Conservation (phyloP, 164 flowering plant genomes). For the Umbilicus rupestris region DNA sequence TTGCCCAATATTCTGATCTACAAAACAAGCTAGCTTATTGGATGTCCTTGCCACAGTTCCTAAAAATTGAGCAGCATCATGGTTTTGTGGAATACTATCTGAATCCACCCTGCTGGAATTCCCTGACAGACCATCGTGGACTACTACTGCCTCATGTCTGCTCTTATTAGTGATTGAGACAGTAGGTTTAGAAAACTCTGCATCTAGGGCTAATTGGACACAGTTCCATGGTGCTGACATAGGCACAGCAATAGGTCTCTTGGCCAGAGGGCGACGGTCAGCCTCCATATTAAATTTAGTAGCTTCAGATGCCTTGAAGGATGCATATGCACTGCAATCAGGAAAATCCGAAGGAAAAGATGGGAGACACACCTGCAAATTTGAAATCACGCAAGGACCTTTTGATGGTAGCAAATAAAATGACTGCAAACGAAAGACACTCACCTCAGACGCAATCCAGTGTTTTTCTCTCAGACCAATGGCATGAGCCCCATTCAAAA, state of each 20-base stretch:
- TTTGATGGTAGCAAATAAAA: neutral
- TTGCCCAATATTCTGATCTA: constrained; percentile 26
- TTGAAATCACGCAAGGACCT: neutral
- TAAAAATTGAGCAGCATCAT: constrained; percentile 17
- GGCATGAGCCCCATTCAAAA: constrained; percentile 64
- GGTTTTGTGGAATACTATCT: neutral
- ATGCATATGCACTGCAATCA: constrained; percentile 59
- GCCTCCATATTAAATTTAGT: constrained; percentile 23
- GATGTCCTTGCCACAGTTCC: constrained; percentile 56
- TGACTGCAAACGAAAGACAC: neutral
- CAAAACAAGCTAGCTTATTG: constrained; percentile 20
- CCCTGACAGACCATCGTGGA: constrained; percentile 7
- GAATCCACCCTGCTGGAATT: constrained; percentile 1
- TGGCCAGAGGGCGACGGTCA: constrained; percentile 34
- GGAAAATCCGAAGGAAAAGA: constrained; percentile 79
- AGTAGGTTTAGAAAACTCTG: constrained; percentile 1
- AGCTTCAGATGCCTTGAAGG: constrained; percentile 45
- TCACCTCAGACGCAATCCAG: constrained; percentile 70
- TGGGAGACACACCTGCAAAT: constrained; percentile 59
- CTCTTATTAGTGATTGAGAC: constrained; percentile 8
- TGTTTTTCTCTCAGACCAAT: constrained; percentile 83
- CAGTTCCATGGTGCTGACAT: constrained; percentile 62
- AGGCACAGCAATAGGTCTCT: constrained; percentile 53
- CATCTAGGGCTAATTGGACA: constrained; percentile 21
- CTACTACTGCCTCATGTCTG: neutral